Evolutionary conservation across 768 basidiomycete species (phyloP).

Genomic region (Naematelia encephala): DNA sequence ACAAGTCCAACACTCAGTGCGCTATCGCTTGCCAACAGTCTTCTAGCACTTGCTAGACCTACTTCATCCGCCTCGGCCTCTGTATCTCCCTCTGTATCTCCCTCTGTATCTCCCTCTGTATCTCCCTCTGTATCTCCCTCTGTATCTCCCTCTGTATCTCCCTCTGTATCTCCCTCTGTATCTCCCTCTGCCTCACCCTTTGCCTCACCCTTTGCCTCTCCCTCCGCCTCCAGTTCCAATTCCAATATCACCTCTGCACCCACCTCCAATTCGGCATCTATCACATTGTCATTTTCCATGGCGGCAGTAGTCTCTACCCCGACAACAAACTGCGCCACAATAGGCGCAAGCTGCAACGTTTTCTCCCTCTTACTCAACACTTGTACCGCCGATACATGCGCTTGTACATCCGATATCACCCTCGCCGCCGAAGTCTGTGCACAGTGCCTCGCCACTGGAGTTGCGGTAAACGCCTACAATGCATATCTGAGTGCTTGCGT

Average conservation of each 20-base stretch:
- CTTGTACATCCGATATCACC: constrained; percentile 10
- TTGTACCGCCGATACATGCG: constrained; percentile 9
- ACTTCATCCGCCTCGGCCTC: background rate
- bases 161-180: no score
- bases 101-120: no score
- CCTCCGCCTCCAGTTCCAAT: background rate
- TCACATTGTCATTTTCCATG: background rate
- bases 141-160: no score
- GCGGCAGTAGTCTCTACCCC: background rate
- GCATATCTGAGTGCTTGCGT: constrained; percentile 9
- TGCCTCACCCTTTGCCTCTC: no score
- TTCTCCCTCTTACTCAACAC: background rate
- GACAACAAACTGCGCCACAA: background rate
- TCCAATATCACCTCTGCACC: background rate
- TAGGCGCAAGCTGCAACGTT: background rate
- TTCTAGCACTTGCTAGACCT: background rate
- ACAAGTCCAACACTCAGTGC: background rate
- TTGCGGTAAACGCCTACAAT: constrained; percentile 11
- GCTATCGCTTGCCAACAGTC: background rate
- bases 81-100: no score
- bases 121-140: no score
- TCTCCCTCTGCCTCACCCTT: no score
- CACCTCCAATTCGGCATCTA: background rate
- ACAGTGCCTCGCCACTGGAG: constrained; percentile 8
- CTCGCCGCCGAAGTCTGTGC: constrained; percentile 18